Evolutionary conservation across 768 basidiomycete genomes (phyloP), one percentile per base, ranked within the genome.

Genomic region (Termitomyces sp.): DNA sequence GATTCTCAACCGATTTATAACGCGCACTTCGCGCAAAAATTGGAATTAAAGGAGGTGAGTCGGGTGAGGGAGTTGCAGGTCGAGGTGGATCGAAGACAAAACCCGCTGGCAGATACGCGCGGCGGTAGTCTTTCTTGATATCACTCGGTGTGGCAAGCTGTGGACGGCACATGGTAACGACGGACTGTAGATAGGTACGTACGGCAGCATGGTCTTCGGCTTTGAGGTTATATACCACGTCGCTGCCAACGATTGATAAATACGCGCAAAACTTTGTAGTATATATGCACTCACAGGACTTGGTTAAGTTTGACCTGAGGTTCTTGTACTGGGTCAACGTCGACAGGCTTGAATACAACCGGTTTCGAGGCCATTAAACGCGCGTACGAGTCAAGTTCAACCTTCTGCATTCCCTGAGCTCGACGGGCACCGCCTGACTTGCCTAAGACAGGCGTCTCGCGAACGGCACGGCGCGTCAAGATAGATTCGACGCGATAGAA

Each of bases 381-480:
- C 59, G 62, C 34, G 60, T 55, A 43, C 64, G 70, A 68, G 48
- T 63, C 58, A 25, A 62, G 59, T n/a, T 67, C 66, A 19, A 42
- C 43, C 19, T 48, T 44, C 14, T 57, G 42, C 27, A 48, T 54
- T 2, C n/a, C 32, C 6, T 6, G 29, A n/a, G 40, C 29, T 32
- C n/a, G 57, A 31, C 21, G 47, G 12, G 38, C 45, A 16, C 60
- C 61, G 54, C 59, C 25, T 37, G 53, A 45, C 34, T 62, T 62
- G n/a, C 81, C 78, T 7, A 75, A 60, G 35, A 65, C 68, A 1
- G 80, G 82, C 9, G 82, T 84, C 62, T 77, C 72, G n/a, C 69
- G 74, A 37, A 68, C 70, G 3, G 85, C 77, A 16, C 72, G 71
- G 35, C 72, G 70, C 43, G 83, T 80, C 19, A 83, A 60, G 12